These are phyloP conservation scores for Lactifluus piperatus DNA, from an alignment of 768 basidiomycete genomes.

Conservation along the genomic window DNA sequence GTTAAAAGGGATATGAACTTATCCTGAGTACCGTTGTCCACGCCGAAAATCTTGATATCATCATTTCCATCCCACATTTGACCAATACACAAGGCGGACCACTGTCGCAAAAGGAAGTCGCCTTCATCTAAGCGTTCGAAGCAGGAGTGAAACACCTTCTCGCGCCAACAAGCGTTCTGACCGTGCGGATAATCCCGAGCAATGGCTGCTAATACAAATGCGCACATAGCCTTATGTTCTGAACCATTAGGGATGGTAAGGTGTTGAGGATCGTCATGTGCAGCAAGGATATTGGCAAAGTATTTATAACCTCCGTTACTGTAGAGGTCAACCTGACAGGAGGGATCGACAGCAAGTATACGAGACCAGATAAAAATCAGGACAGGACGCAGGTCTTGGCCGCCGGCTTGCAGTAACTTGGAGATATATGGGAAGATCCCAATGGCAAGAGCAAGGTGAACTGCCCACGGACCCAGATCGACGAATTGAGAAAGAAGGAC, in stretches of 20 bases:
- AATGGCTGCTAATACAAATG: conserved; percentile 87
- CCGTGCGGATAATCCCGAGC: conserved; percentile 85
- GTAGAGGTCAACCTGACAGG: conserved; percentile 84
- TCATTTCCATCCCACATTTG: conserved; percentile 94
- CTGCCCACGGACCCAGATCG: conserved; percentile 98
- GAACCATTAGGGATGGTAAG: conserved; percentile 78
- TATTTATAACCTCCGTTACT: conserved; percentile 80
- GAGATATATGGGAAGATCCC: conserved; percentile 99
- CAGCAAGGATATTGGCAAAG: conserved; percentile 69
- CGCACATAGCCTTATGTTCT: conserved; percentile 98
- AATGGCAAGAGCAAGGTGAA: conserved; percentile 89
- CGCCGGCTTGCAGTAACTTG: conserved; percentile 90
- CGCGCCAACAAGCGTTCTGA: conserved; percentile 76
- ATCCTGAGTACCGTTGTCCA: conserved; percentile 73
- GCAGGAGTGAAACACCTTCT: conserved; percentile 80
- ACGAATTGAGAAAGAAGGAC: conserved; percentile 96
- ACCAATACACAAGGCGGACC: conserved; percentile 88
- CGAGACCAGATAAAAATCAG: conserved; percentile 99
- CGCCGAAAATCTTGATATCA: conserved; percentile 78
- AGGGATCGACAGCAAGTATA: conserved; percentile 91
- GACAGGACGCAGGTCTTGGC: conserved; percentile 92
- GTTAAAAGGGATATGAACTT: conserved; percentile 68
- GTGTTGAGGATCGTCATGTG: conserved; percentile 49
- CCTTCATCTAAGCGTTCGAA: conserved; percentile 77
- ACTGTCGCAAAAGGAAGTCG: conserved; percentile 90